A percentile compares a stretch with the other conserved stretches of the same genome.
These are phyloP conservation scores for Lepidium campestre DNA, from an alignment of 441 rosid genomes.

Conservation along the genomic window DNA sequence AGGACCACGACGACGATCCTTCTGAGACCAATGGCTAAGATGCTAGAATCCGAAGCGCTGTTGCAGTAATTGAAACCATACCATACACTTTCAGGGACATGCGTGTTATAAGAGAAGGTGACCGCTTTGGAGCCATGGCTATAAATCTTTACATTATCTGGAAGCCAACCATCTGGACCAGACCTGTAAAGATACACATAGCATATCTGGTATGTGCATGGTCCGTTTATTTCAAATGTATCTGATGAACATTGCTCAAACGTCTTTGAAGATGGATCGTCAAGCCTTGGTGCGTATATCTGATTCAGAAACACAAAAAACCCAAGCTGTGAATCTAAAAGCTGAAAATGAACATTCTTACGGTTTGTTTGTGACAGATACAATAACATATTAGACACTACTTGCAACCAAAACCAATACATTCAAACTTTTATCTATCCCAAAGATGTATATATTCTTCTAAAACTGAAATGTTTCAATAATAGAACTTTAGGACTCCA, in stretches of 20 bases:
- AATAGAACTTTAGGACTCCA: not conserved
- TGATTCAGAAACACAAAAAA: constrained; percentile 21
- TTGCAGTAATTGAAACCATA: constrained; percentile 56
- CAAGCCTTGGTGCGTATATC: constrained; percentile 61
- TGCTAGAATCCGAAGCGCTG: constrained; percentile 30
- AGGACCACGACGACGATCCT: not conserved
- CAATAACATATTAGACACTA: not conserved
- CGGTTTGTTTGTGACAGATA: not conserved
- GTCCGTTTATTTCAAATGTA: constrained; percentile 51
- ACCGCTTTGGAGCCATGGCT: constrained; percentile 36
- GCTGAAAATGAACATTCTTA: not conserved
- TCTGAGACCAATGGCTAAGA: constrained; percentile 28
- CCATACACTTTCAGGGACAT: constrained; percentile 49
- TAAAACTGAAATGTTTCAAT: not conserved
- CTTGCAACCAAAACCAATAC: not conserved
- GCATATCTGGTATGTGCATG: constrained; percentile 56
- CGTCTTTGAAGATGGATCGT: constrained; percentile 40
- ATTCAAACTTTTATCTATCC: not conserved
- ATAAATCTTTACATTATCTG: constrained; percentile 40
- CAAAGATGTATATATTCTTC: not conserved
- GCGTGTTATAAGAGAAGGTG: constrained; percentile 41
- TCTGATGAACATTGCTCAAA: constrained; percentile 64
- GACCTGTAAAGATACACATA: constrained; percentile 55
- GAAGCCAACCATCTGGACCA: constrained; percentile 68
- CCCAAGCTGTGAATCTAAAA: not conserved